A percentile compares a stretch with the other conserved stretches of the same genome.
Evolutionary conservation across 2,329 filamentous ascomycete genomes (phyloP).

Genomic region (Didymella keratinophila): DNA sequence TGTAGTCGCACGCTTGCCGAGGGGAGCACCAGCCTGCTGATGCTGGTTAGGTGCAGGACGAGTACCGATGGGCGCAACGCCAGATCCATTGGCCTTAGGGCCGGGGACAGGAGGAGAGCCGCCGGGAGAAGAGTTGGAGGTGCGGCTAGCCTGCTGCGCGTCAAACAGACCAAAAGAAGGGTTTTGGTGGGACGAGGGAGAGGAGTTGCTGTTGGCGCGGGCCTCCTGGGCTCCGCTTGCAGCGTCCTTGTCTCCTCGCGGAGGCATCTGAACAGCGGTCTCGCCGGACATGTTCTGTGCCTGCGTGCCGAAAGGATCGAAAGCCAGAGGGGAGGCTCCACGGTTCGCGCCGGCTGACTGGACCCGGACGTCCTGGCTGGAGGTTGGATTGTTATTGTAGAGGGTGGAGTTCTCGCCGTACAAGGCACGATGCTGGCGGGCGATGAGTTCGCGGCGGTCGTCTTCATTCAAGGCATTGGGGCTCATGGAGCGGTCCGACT

Average conservation of each 20-base stretch:
- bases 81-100: slow-evolving; percentile 65
- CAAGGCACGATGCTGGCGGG: slow-evolving; percentile 91
- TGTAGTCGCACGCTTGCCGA: slow-evolving; percentile 86
- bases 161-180: slow-evolving; percentile 58
- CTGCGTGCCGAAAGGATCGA: slow-evolving; percentile 72
- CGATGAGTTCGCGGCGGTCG: slow-evolving; percentile 93
- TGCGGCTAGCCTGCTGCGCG: slow-evolving; percentile 74
- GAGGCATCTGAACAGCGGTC: slow-evolving; percentile 61
- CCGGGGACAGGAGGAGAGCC: slow-evolving; percentile 77
- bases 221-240: slow-evolving; percentile 64
- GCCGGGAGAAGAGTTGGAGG: slow-evolving; percentile 85
- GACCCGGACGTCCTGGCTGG: slow-evolving; percentile 70
- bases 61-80: slow-evolving; percentile 92
- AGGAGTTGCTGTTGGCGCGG: slow-evolving; percentile 84
- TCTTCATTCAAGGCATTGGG: slow-evolving; percentile 91
- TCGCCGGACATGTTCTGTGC: slow-evolving; percentile 58
- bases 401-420: slow-evolving; percentile 79
- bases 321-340: slow-evolving; percentile 80
- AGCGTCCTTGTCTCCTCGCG: slow-evolving; percentile 54
- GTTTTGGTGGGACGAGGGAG: slow-evolving; percentile 73
- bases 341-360: slow-evolving; percentile 68
- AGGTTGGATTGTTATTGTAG: slow-evolving; percentile 71
- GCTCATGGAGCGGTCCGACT: slow-evolving; percentile 86
- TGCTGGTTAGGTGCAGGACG: slow-evolving; percentile 72
- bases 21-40: slow-evolving; percentile 64